Conservation (phyloP, 2,329 filamentous ascomycete genomes). For the Trichoderma harzianum region DNA sequence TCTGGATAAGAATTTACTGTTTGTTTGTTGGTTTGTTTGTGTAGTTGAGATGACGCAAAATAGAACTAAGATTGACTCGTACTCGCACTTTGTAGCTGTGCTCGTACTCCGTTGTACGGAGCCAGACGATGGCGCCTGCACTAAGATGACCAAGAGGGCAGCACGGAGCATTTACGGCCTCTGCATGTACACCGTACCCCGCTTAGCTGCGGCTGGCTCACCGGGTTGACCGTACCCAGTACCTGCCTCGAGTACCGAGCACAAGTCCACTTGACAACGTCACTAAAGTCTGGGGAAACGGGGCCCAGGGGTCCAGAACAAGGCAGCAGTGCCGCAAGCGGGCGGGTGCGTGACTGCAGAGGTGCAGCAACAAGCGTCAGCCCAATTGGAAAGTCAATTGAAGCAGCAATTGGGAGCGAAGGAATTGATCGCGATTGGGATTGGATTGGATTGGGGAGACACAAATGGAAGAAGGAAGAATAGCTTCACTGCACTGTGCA, state of each 20-base stretch:
- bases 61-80: background rate
- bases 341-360: background rate
- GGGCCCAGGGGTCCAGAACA: constrained; percentile 14
- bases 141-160: background rate
- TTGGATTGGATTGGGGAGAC: background rate
- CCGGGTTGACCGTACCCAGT: constrained; percentile 21
- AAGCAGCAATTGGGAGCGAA: too few relatives aligned
- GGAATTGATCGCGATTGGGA: background rate
- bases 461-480: background rate
- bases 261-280: constrained; percentile 12
- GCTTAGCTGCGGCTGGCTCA: constrained; percentile 20
- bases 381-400: background rate
- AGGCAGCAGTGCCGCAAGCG: constrained; percentile 6
- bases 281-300: constrained; percentile 18
- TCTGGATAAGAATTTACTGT: background rate
- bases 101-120: background rate
- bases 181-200: constrained; percentile 26
- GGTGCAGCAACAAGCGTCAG: background rate
- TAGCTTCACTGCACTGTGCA: background rate
- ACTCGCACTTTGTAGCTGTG: background rate
- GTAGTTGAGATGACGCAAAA: background rate
- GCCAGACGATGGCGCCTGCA: background rate
- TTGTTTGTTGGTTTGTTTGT: background rate
- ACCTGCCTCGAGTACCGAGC: constrained; percentile 13
- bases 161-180: background rate